phyloP scores from a whole-genome alignment of 2,329 filamentous ascomycete genomes.

The Xylaria sp. region DNA sequence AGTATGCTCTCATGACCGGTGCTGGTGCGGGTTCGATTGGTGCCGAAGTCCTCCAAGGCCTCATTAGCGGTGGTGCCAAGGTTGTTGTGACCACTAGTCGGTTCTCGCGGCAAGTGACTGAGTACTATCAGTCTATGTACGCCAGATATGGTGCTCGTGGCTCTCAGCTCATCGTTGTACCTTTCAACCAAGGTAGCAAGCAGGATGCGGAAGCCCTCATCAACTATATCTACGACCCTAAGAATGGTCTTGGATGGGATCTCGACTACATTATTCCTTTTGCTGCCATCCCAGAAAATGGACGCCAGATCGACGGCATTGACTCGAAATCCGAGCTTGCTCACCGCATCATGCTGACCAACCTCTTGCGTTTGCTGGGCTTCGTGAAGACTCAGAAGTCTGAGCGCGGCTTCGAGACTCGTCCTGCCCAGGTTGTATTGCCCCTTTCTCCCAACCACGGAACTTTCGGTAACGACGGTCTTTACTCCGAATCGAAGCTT shows the following conservation, averaged over 20 bases:
- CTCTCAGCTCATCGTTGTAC: conserved; percentile 94
- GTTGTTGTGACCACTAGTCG: conserved; percentile 95
- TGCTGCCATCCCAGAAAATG: conserved; percentile 95
- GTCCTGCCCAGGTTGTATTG: conserved; percentile 92
- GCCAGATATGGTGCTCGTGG: conserved; percentile 87
- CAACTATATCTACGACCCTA: conserved; percentile 93
- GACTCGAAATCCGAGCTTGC: conserved; percentile 97
- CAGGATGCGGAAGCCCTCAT: conserved; percentile 93
- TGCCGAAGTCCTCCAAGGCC: conserved; percentile 89
- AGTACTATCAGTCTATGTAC: conserved; percentile 99
- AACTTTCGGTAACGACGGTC: conserved; percentile 94
- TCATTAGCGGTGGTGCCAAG: conserved; percentile 94
- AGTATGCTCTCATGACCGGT: conserved; percentile 97
- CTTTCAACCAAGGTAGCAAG: conserved; percentile 98
- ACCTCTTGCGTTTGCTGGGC: conserved; percentile 85
- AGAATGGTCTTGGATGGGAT: conserved; percentile 97
- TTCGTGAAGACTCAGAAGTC: conserved; percentile 87
- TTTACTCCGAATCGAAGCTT: conserved; percentile 98
- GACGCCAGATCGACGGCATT: conserved; percentile 92
- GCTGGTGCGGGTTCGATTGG: conserved; percentile 97
- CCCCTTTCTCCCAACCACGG: conserved; percentile 97
- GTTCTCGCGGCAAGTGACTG: conserved; percentile 94
- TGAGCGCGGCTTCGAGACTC: conserved; percentile 82
- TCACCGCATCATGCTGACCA: conserved; percentile 98
- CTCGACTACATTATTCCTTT: conserved; percentile 94